Evolutionary conservation across 2,329 filamentous ascomycete genomes (phyloP).

Genomic region (Diplodia seriata): DNA sequence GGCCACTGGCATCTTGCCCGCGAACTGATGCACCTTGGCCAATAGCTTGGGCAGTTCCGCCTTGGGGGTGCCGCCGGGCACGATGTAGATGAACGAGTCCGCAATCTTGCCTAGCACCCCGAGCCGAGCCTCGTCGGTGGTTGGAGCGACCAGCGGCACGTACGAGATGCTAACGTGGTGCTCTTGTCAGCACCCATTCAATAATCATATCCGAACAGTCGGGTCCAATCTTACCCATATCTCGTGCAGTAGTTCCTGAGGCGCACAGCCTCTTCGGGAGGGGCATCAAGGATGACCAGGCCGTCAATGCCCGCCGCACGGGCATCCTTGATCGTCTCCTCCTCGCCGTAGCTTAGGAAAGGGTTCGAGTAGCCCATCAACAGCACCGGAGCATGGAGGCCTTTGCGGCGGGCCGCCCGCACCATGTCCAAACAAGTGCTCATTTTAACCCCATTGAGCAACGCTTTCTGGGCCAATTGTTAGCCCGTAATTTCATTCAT

Average conservation of each 20-base stretch:
- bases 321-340: conserved; percentile 83
- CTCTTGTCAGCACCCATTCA: not conserved
- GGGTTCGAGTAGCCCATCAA: conserved; percentile 99
- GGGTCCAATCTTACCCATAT: conserved; percentile 65
- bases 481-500: conserved; percentile 30
- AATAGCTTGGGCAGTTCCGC: conserved; percentile 81
- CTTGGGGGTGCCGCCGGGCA: conserved; percentile 86
- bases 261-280: conserved; percentile 89
- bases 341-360: conserved; percentile 90
- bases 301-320: conserved; percentile 86
- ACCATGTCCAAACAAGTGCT: conserved; percentile 81
- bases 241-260: conserved; percentile 85
- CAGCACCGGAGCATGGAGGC: conserved; percentile 81
- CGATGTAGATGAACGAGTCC: conserved; percentile 98
- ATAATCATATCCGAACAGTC: not conserved
- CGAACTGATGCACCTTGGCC: conserved; percentile 86
- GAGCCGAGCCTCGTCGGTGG: conserved; percentile 92
- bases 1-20: conserved; percentile 85
- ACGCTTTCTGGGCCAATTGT: conserved; percentile 61
- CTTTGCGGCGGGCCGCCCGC: conserved; percentile 75
- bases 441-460: conserved; percentile 87
- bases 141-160: conserved; percentile 90
- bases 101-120: conserved; percentile 94
- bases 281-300: conserved; percentile 95
- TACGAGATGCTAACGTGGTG: conserved; percentile 74